Conservation (phyloP, 1,139 yeast species). For the Blastobotrys illinoisensis region DNA sequence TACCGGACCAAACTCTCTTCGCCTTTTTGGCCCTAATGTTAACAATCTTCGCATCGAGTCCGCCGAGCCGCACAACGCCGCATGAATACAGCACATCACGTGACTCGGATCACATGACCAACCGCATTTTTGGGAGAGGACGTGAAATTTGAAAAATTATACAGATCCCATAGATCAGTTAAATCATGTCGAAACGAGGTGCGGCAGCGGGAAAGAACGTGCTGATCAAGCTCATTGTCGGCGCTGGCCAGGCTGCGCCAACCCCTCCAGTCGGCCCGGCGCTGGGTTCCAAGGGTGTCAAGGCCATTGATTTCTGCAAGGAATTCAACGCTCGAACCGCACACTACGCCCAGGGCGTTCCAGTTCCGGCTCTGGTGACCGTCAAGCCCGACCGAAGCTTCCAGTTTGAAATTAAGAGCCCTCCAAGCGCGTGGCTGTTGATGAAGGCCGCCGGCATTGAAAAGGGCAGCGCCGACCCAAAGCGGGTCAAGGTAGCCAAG, state of each 20-base stretch:
- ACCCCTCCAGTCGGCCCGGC: conserved; percentile 99
- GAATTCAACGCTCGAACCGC: conserved; percentile 98
- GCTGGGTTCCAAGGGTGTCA: conserved; percentile 95
- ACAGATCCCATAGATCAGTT: not conserved
- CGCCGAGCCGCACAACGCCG: too few relatives aligned
- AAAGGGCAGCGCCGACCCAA: conserved; percentile 61
- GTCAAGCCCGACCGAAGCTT: conserved; percentile 92
- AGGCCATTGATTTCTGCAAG: conserved; percentile 97
- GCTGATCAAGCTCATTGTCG: conserved; percentile 83
- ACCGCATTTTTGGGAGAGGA: not conserved
- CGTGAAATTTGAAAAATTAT: not conserved
- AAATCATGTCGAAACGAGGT: conserved; percentile 15
- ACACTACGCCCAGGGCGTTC: conserved; percentile 74
- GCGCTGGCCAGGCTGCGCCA: conserved; percentile 99
- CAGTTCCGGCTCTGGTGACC: conserved; percentile 78
- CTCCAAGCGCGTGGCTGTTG: conserved; percentile 85
- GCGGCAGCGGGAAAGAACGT: conserved; percentile 35
- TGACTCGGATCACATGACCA: not conserved
- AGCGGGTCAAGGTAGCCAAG: conserved; percentile 51
- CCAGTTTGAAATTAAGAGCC: conserved; percentile 79
- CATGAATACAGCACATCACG: too few relatives aligned
- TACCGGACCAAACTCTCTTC: too few relatives aligned
- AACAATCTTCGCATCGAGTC: too few relatives aligned
- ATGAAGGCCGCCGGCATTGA: conserved; percentile 77
- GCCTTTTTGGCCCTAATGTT: too few relatives aligned